Conservation (phyloP, 2,329 filamentous ascomycete genomes). For the Penicillium sp. region DNA sequence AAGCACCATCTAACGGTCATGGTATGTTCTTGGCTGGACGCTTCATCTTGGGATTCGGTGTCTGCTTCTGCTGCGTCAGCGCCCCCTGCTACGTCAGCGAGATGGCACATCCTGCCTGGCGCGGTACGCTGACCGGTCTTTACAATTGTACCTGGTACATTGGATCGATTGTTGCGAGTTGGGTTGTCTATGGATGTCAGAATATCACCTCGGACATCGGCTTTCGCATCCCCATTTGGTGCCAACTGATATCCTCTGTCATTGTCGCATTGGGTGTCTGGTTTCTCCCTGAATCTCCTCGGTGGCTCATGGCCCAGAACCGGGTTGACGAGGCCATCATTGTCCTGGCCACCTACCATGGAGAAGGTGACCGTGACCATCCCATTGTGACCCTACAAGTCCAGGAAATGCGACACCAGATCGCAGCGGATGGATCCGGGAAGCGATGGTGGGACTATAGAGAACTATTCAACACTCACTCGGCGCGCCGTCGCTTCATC, state of each 20-base stretch:
- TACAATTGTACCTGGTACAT: conserved; percentile 51
- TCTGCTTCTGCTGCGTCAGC: conserved; percentile 56
- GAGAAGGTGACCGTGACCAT: conserved; percentile 23
- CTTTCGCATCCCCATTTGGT: conserved; percentile 58
- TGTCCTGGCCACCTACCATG: conserved; percentile 22
- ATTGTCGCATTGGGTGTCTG: conserved; percentile 40
- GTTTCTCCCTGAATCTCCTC: conserved; percentile 43
- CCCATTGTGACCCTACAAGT: conserved; percentile 29
- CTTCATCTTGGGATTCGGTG: conserved; percentile 56
- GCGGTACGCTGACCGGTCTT: conserved; percentile 59
- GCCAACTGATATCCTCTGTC: conserved; percentile 46
- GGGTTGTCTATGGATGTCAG: conserved; percentile 49
- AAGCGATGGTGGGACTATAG: conserved; percentile 11
- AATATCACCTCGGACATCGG: conserved; percentile 39
- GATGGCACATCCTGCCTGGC: conserved; percentile 59
- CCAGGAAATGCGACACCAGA: conserved; percentile 26
- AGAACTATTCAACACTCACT: conserved; percentile 1
- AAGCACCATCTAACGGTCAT: conserved; percentile 21
- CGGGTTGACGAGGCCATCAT: conserved; percentile 34
- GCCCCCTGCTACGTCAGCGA: conserved; percentile 63
- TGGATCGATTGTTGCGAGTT: conserved; percentile 53
- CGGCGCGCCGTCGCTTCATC: conserved; percentile 1
- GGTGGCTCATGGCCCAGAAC: conserved; percentile 42
- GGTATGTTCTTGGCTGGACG: conserved; percentile 53
- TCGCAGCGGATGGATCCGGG: conserved; percentile 9